Percentiles rank a stretch among this genome's conserved stretches.
These are phyloP conservation scores for Sequoia sempervirens DNA, from an alignment of 75 land plant species.

Conservation along the genomic window DNA sequence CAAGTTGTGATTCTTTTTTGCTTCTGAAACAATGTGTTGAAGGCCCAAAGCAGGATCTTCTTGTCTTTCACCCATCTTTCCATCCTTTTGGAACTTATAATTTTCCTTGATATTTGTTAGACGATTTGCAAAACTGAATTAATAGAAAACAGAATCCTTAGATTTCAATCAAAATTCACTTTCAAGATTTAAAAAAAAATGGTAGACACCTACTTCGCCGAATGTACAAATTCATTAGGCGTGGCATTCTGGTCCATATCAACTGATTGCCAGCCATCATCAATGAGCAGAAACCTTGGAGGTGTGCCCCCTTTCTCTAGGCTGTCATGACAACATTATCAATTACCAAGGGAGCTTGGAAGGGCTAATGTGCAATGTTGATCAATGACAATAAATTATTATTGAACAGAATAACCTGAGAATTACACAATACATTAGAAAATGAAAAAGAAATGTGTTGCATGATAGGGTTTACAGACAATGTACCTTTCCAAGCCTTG, in stretches of 20 bases:
- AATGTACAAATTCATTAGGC: conserved; percentile 22
- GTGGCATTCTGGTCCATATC: conserved; percentile 46
- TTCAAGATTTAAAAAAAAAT: background rate
- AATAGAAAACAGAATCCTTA: conserved; percentile 1
- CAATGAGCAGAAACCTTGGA: conserved; percentile 83
- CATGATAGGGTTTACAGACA: background rate
- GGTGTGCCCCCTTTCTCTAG: conserved; percentile 71
- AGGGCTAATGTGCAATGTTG: background rate
- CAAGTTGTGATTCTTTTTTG: conserved; percentile 50
- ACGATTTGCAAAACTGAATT: conserved; percentile 73
- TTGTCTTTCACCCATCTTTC: conserved; percentile 49
- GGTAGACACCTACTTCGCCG: conserved; percentile 42
- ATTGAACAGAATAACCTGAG: background rate
- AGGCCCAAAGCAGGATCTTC: conserved; percentile 74
- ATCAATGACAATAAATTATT: background rate
- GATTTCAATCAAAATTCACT: background rate
- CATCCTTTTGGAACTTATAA: conserved; percentile 83
- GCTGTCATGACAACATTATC: conserved; percentile 22
- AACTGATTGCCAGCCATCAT: conserved; percentile 97
- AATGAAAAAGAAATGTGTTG: background rate
- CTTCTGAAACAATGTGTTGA: conserved; percentile 54
- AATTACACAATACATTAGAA: background rate
- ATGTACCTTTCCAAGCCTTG: conserved; percentile 76
- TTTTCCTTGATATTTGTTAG: conserved; percentile 82
- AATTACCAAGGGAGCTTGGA: background rate